These are phyloP conservation scores for Lotmaria passim DNA, from an alignment of 208 protist genomes.

Conservation along the genomic window DNA sequence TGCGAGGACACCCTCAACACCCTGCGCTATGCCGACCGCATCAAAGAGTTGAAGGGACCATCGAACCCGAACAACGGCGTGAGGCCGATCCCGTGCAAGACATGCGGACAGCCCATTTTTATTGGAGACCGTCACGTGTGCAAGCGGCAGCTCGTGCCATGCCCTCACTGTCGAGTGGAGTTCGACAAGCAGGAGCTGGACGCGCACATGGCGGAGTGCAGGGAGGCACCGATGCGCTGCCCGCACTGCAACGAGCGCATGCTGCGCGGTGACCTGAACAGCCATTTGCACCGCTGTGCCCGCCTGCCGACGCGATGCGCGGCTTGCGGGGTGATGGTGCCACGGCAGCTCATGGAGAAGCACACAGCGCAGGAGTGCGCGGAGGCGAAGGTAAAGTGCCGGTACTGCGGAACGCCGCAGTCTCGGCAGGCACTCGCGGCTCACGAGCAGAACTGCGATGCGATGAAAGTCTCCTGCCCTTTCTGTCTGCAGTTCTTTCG, in stretches of 20 bases:
- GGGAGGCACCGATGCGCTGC: constrained; percentile 64
- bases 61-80: constrained; percentile 34
- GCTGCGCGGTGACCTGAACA: constrained; percentile 51
- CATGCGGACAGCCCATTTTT: constrained; percentile 76
- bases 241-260: constrained; percentile 76
- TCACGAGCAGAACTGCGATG: constrained; percentile 70
- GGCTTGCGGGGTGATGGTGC: constrained; percentile 56
- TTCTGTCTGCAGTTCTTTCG: constrained; percentile 69
- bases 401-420: constrained; percentile 62
- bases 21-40: constrained; percentile 95
- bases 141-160: constrained; percentile 56
- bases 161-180: constrained; percentile 70
- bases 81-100: constrained; percentile 62
- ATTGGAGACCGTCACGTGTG: constrained; percentile 75
- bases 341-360: constrained; percentile 53
- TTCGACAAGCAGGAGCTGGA: constrained; percentile 79
- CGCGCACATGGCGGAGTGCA: constrained; percentile 70
- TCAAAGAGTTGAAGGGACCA: constrained; percentile 86
- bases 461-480: constrained; percentile 64
- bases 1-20: constrained; percentile 98
- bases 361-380: constrained; percentile 68
- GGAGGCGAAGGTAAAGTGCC: constrained; percentile 66
- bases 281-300: constrained; percentile 67
- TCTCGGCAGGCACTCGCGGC: constrained; percentile 45
- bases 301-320: constrained; percentile 62